Evolutionary conservation across 306 rosid species (phyloP).

Genomic region (Cercis canadensis): DNA sequence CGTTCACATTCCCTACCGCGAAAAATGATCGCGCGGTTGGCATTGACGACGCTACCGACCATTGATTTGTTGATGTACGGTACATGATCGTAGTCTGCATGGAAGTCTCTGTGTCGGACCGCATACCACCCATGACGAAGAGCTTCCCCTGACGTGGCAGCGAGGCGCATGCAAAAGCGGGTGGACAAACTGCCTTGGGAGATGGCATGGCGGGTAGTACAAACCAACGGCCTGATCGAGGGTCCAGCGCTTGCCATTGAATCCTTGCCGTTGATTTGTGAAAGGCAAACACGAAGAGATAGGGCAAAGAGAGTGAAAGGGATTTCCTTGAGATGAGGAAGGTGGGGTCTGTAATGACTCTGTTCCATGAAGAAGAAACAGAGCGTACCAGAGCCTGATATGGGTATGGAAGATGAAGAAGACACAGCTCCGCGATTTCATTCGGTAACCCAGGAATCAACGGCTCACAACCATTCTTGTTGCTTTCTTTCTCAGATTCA

Average conservation of each 20-base stretch:
- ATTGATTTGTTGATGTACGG: slow-evolving; percentile 51
- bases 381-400: slow-evolving; percentile 60
- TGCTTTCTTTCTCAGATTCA: neutral
- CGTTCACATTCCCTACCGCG: slow-evolving; percentile 44
- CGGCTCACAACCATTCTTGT: slow-evolving; percentile 19
- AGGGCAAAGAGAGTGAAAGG: slow-evolving; percentile 44
- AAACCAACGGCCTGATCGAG: slow-evolving; percentile 66
- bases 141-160: slow-evolving; percentile 63
- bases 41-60: slow-evolving; percentile 42
- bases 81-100: slow-evolving; percentile 39
- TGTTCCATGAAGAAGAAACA: slow-evolving; percentile 70
- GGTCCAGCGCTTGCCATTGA: slow-evolving; percentile 74
- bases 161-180: slow-evolving; percentile 45
- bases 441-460: slow-evolving; percentile 69
- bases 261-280: slow-evolving; percentile 46
- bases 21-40: slow-evolving; percentile 24
- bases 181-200: slow-evolving; percentile 6
- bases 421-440: slow-evolving; percentile 69
- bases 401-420: slow-evolving; percentile 70
- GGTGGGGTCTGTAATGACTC: slow-evolving; percentile 46
- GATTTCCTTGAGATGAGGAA: slow-evolving; percentile 44
- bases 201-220: slow-evolving; percentile 55
- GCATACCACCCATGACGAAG: slow-evolving; percentile 44
- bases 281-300: slow-evolving; percentile 55
- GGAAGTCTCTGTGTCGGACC: slow-evolving; percentile 31